Base-by-base conservation (phyloP, 768 basidiomycete genomes). In the Mycena crocata region DNA sequence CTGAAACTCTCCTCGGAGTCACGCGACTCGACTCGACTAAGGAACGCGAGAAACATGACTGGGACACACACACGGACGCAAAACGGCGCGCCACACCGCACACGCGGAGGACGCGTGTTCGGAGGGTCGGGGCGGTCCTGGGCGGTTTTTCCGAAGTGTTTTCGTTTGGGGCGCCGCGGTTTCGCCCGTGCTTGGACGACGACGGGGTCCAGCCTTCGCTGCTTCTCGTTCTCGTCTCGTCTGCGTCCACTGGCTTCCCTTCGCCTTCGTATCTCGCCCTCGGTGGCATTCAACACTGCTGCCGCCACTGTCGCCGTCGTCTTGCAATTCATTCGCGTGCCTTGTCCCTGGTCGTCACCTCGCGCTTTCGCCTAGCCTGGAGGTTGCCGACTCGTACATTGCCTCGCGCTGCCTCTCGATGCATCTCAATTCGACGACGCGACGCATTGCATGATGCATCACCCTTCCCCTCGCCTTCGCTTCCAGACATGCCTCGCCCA, bases 21-120 rank as follows among this genome's bases (percentile, higher is more conserved):
- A n/a, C n/a, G n/a, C n/a, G n/a, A n/a, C n/a, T n/a, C n/a, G n/a
- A n/a, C n/a, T n/a, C n/a, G n/a, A n/a, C n/a, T n/a, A n/a, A n/a
- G n/a, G n/a, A n/a, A n/a, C 60, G 50, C 21, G 42, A 21, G 24
- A 39, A 24, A 59, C 46, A 45, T 49, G 39, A 23, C n/a, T 2
- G 24, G 40, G 42, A 5, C 15, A 49, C 17, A 19, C 28, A 34
- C 49, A 52, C 32, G 32, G 24, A 54, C 52, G 55, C 52, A 34
- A 26, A 34, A 44, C 32, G 19, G 3, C 24, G 50, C 40, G 44
- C n/a, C 17, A 24, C 28, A 48, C 2, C 32, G n/a, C 51, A 45
- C 61, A 62, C 34, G 61, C 26, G 61, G 61, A 15, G 31, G 40
- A 39, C 21, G 61, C 44, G 52, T 62, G 61, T 40, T 23, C 37